phyloP scores from a whole-genome alignment of 495 filamentous ascomycete genomes.

The Xylaria venustula region DNA sequence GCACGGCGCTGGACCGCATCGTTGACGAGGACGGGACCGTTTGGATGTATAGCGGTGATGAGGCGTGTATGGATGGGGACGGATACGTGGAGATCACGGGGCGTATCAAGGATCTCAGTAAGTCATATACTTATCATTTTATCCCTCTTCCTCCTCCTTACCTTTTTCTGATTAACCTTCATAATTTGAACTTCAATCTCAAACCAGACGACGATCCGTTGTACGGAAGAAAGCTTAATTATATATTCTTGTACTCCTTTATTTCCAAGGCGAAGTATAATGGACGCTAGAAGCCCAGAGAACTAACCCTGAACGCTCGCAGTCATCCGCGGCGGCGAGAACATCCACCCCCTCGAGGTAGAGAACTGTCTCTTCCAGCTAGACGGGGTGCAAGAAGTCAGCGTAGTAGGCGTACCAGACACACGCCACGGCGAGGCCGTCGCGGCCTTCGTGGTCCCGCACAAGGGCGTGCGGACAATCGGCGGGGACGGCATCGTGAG shows the following conservation, averaged over 20 bases:
- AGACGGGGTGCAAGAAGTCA: constrained; percentile 65
- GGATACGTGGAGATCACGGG: constrained; percentile 65
- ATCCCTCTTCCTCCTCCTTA: no score
- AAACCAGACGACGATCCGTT: no score
- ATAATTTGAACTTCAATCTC: no score
- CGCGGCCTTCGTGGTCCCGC: constrained; percentile 72
- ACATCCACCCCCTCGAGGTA: constrained; percentile 92
- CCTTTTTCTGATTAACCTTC: no score
- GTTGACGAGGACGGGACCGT: constrained; percentile 46
- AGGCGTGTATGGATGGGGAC: constrained; percentile 78
- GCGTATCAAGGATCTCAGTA: constrained; percentile 76
- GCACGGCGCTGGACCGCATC: constrained; percentile 70
- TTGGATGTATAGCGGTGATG: constrained; percentile 76
- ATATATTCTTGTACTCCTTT: no score
- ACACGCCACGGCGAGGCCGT: constrained; percentile 83
- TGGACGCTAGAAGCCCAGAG: no score
- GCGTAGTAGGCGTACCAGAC: constrained; percentile 82
- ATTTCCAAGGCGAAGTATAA: no score
- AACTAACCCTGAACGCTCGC: no score
- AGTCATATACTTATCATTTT: background rate
- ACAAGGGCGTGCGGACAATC: constrained; percentile 35
- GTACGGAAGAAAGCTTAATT: no score
- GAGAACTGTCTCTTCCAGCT: constrained; percentile 86
- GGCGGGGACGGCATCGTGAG: constrained; percentile 23
- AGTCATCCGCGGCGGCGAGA: constrained; percentile 88